A percentile compares a stretch with the other conserved stretches of the same genome.
phyloP scores from a whole-genome alignment of 2,329 filamentous ascomycete species.

The Cercospora zeae-maydis region DNA sequence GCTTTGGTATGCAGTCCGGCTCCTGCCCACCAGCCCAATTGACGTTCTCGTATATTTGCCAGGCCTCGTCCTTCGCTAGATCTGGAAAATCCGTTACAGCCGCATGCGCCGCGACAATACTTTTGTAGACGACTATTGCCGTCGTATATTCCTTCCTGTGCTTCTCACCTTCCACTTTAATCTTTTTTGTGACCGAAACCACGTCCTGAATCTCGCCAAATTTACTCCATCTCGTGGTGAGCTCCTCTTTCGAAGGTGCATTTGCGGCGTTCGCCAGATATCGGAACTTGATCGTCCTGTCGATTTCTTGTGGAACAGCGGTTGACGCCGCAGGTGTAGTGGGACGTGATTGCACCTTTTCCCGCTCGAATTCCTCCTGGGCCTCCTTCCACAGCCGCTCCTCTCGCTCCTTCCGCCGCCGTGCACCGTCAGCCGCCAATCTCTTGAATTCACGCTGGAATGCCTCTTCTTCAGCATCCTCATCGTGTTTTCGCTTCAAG shows the following conservation, averaged over 20 bases:
- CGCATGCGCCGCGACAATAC: conserved; percentile 56
- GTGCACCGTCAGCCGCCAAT: conserved; percentile 48
- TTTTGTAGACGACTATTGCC: conserved; percentile 55
- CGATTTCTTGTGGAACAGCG: conserved; percentile 47
- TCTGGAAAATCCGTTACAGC: conserved; percentile 50
- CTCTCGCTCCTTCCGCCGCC: conserved; percentile 55
- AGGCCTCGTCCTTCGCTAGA: conserved; percentile 32
- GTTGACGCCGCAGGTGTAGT: not conserved
- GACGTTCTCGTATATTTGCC: conserved; percentile 52
- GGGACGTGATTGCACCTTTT: conserved; percentile 10
- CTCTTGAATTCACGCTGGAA: conserved; percentile 51
- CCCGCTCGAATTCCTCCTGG: conserved; percentile 48
- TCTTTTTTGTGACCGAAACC: conserved; percentile 55
- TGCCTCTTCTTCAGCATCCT: conserved; percentile 54
- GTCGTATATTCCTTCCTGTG: conserved; percentile 40
- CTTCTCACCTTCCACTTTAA: conserved; percentile 32
- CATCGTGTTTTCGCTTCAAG: conserved; percentile 46
- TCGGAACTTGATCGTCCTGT: conserved; percentile 57
- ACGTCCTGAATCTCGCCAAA: conserved; percentile 58
- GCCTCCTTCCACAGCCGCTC: conserved; percentile 53
- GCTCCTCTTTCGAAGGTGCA: conserved; percentile 46
- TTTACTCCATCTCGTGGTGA: conserved; percentile 48
- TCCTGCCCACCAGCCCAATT: conserved; percentile 54
- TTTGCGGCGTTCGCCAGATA: conserved; percentile 31
- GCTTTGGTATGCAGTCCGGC: conserved; percentile 43